A percentile compares a stretch with the other conserved stretches of the same genome.
Evolutionary conservation across 2,329 filamentous ascomycete genomes (phyloP).

Genomic region (Penicillium occitanis): DNA sequence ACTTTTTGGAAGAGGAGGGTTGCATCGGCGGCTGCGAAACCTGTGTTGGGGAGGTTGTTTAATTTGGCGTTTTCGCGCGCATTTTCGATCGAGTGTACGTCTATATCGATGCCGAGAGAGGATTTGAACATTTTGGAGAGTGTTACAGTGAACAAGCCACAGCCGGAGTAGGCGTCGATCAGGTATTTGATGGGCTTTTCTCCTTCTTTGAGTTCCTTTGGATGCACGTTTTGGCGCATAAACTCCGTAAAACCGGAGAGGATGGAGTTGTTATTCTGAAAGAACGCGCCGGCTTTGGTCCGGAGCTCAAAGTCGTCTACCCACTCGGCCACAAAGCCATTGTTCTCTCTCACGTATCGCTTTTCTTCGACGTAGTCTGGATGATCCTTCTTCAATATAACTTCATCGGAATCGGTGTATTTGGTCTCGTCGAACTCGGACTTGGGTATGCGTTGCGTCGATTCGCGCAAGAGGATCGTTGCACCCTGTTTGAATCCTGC

Average conservation of each 20-base stretch:
- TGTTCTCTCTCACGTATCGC: constrained; percentile 83
- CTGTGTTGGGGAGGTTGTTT: constrained; percentile 74
- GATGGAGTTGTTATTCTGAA: constrained; percentile 99
- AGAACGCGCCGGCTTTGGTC: constrained; percentile 92
- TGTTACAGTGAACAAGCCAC: constrained; percentile 94
- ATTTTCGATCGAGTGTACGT: constrained; percentile 71
- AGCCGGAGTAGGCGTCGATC: constrained; percentile 96
- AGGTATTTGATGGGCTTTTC: constrained; percentile 69
- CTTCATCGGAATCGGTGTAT: constrained; percentile 39
- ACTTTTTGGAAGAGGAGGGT: constrained; percentile 76
- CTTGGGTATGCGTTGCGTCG: constrained; percentile 60
- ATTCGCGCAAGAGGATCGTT: constrained; percentile 85
- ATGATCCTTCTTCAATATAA: constrained; percentile 57
- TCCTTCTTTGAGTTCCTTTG: constrained; percentile 38
- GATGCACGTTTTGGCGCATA: constrained; percentile 76
- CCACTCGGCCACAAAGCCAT: constrained; percentile 81
- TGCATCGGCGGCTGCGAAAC: constrained; percentile 88
- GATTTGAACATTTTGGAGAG: constrained; percentile 77
- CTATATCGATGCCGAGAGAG: constrained; percentile 88
- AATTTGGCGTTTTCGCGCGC: constrained; percentile 75
- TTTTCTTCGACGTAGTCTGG: constrained; percentile 72
- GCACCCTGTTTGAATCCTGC: constrained; percentile 74
- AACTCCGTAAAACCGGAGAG: constrained; percentile 82
- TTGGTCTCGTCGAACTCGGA: constrained; percentile 14
- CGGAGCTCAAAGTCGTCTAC: constrained; percentile 80